Evolutionary conservation across 2,329 filamentous ascomycete genomes (phyloP), one percentile per base, ranked within the genome.

Genomic region (Cryphonectria carpinicola): DNA sequence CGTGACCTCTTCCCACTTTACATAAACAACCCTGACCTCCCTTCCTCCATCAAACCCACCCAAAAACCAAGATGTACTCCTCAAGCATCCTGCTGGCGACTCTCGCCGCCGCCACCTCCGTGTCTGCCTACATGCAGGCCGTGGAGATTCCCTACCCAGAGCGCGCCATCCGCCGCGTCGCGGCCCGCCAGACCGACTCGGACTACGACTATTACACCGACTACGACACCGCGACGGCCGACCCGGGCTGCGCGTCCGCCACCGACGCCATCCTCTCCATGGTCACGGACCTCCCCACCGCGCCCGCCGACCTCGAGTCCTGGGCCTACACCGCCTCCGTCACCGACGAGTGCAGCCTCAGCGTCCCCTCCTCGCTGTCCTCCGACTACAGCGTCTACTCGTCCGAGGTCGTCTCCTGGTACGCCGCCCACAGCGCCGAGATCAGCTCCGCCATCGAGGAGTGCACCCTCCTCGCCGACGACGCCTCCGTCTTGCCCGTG

Each of bases 291-390:
- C 43, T 76, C 49, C 79, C 79, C 22, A 77, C 76, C 3, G 43
- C 73, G 2, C 75, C 75, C 7, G 56, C 74, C 13, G 76, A 66
- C 43, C 14, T 80, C 10, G 3, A 68, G 8, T 69, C 66, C 1
- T 79, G 70, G 66, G 71, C 73, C 71, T 54, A n/a, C 46, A 70
- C 74, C 8, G n/a, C 69, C 49, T 41, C 71, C 32, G n/a, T 67
- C 5, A 74, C 74, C 19, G 74, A 79, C 73, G 39, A 69, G 22
- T 80, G 79, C 76, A 56, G 32, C 43, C 17, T 74, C 72, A 73
- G 74, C 19, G 2, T 77, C 46, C 78, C 78, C 10, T 28, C 73
- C 37, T 71, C 72, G 10, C 37, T 80, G 64, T 56, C 69, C 49
- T 62, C 69, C 46, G 74, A 70, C 10, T 73, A 72, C 63, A 61